Base-by-base conservation (phyloP, 805 yeast species). In the Ogataea paraovalis region DNA sequence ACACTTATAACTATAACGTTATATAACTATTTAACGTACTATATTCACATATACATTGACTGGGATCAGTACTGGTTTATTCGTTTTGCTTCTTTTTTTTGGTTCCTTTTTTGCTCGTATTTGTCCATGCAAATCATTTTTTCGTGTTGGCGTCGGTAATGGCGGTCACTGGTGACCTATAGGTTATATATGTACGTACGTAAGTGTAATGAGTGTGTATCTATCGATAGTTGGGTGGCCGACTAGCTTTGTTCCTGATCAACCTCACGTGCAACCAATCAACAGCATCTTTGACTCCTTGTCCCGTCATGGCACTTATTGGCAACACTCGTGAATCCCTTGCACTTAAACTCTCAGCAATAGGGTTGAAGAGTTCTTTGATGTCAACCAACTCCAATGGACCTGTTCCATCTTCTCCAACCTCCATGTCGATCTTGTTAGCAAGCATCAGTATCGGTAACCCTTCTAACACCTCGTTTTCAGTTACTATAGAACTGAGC, bases 371-470 rank as follows among this genome's bases (percentile, higher is more conserved):
- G 55, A 92, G 70, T 76, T 94, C 79, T 72, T 92, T 83, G 61
- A 94, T 76, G 66, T 86, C 85, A 55, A 82, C 87, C 18, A 86
- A 83, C 61, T 85, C 92, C 66, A 86, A 67, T 49, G 82, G 77
- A 42, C 79, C 82, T 25, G 51, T 58, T 16, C 60, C 56, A 13
- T 79, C 80, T 33, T 81, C 65, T 61, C 92, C 98, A 68, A 91
- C 97, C 12, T 79, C 80, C 32, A 82, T 64, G 61, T 94, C 98
- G 69, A 91, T 97, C 64, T 94, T 94, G 65, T 94, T 92, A 7
- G 97, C 98, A 60, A 92, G 73, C 97, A 92, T 92, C 48, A 92
- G 72, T 9, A 92, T 81, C 1, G 98, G 99, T 16, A 90, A 84
- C 27, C 95, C 90, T 47, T 83, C 87, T 13, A 78, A 70, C 18